Conservation (phyloP, 345 rosid genomes). For the Ceriops decandra region DNA sequence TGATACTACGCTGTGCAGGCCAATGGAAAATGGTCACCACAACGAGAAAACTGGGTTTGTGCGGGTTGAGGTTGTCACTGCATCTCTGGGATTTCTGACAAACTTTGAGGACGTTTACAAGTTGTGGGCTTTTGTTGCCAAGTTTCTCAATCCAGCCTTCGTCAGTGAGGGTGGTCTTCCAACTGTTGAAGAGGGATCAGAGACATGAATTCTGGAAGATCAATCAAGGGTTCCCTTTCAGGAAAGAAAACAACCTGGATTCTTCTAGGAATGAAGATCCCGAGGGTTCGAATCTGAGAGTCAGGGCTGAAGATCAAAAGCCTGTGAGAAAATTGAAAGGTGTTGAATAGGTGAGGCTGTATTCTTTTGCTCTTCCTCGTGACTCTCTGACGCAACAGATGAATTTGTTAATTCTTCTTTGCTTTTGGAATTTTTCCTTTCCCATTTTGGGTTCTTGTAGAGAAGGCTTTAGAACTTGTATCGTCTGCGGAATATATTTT, state of each 20-base stretch:
- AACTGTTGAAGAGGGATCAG: constrained; percentile 69
- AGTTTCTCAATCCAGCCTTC: constrained; percentile 76
- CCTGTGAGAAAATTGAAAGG: constrained; percentile 17
- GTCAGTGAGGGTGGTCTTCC: constrained; percentile 67
- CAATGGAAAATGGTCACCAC: constrained; percentile 60
- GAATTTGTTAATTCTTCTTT: constrained; percentile 59
- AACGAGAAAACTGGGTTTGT: constrained; percentile 59
- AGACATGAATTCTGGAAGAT: constrained; percentile 33
- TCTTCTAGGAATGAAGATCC: constrained; percentile 3
- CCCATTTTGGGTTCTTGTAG: constrained; percentile 35
- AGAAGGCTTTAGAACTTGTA: constrained; percentile 51
- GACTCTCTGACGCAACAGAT: constrained; percentile 32
- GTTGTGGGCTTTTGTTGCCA: constrained; percentile 84
- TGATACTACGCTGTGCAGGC: constrained; percentile 62
- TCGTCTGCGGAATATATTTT: constrained; percentile 24
- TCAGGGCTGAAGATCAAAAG: constrained; percentile 32
- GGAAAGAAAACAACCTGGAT: constrained; percentile 4
- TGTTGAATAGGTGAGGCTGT: constrained; percentile 5
- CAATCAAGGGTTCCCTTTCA: constrained; percentile 13
- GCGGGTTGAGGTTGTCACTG: constrained; percentile 88
- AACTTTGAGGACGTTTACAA: constrained; percentile 95
- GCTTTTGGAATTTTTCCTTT: constrained; percentile 26
- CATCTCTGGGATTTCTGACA: constrained; percentile 89
- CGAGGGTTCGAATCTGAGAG: constrained; percentile 18
- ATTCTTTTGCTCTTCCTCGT: constrained; percentile 35